Evolutionary conservation across 345 rosid genomes (phyloP).

Genomic region (Arabidopsis thaliana): DNA sequence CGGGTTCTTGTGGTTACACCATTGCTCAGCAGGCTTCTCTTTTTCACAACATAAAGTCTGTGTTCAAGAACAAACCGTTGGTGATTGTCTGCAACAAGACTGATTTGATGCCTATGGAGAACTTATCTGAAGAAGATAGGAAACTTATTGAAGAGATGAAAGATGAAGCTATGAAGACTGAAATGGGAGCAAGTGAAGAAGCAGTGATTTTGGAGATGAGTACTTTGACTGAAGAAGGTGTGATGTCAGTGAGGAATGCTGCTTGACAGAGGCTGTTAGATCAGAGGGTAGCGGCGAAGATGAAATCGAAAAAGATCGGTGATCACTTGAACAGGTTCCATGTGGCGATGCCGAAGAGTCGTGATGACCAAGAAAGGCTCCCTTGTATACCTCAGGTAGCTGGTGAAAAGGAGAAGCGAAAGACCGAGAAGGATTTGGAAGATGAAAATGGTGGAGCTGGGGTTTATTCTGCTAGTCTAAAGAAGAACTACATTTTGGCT

Average conservation of each 20-base stretch:
- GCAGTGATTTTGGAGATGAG: constrained; percentile 77
- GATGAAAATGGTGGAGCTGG: constrained; percentile 94
- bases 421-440: constrained; percentile 88
- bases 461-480: constrained; percentile 85
- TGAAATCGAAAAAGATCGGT: constrained; percentile 87
- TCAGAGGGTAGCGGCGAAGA: constrained; percentile 84
- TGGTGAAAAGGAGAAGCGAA: constrained; percentile 60
- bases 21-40: constrained; percentile 92
- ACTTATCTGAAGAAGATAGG: constrained; percentile 65
- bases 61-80: constrained; percentile 87
- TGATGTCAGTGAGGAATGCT: constrained; percentile 78
- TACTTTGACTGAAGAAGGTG: constrained; percentile 77
- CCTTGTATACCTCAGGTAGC: constrained; percentile 75
- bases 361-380: constrained; percentile 73
- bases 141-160: constrained; percentile 79
- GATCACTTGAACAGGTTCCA: constrained; percentile 82
- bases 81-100: constrained; percentile 92
- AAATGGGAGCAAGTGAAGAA: constrained; percentile 57
- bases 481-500: constrained; percentile 71
- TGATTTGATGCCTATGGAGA: constrained; percentile 85
- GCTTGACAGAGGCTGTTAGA: constrained; percentile 82
- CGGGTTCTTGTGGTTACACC: constrained; percentile 90
- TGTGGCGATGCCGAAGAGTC: constrained; percentile 83
- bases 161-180: constrained; percentile 75
- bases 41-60: constrained; percentile 79